These are phyloP conservation scores for Hypoxylon lenormandii DNA, from an alignment of 495 filamentous ascomycete species.

Conservation along the genomic window DNA sequence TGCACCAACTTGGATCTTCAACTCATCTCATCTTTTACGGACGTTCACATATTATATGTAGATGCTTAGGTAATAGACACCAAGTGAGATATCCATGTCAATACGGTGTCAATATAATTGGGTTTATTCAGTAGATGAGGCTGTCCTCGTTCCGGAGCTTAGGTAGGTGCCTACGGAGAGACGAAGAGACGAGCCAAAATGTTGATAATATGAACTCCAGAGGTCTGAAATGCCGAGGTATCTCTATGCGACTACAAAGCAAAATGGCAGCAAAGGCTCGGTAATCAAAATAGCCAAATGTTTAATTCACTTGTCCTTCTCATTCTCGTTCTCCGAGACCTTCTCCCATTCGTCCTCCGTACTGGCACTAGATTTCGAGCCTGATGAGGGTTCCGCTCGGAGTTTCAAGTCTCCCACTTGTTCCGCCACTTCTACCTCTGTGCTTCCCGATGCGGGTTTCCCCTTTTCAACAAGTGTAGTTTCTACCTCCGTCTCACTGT, in stretches of 20 bases:
- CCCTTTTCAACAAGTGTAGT: constrained; percentile 47
- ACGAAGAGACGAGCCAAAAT: constrained; percentile 12
- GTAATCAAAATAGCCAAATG: neutral
- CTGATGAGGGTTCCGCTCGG: constrained; percentile 49
- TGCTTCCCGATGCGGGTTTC: constrained; percentile 47
- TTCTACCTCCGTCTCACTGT: constrained; percentile 67
- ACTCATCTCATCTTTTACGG: neutral
- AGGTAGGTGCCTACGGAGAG: too few relatives aligned
- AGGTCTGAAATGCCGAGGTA: constrained; percentile 32
- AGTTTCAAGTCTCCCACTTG: constrained; percentile 57
- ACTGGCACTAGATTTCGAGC: constrained; percentile 61
- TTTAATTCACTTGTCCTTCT: constrained; percentile 59
- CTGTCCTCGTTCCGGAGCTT: constrained; percentile 8
- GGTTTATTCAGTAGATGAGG: constrained; percentile 9
- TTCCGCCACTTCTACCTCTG: constrained; percentile 56
- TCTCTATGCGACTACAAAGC: constrained; percentile 29
- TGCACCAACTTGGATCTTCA: neutral
- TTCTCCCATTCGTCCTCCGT: constrained; percentile 72
- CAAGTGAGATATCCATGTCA: too few relatives aligned
- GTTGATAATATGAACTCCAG: constrained; percentile 26
- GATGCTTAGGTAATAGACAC: too few relatives aligned
- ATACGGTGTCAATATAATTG: neutral
- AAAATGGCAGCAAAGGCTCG: constrained; percentile 40
- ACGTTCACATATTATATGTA: too few relatives aligned
- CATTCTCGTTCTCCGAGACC: constrained; percentile 68